Base-by-base conservation (phyloP, 176 grass and related monocot species). In the Avena atlantica region DNA sequence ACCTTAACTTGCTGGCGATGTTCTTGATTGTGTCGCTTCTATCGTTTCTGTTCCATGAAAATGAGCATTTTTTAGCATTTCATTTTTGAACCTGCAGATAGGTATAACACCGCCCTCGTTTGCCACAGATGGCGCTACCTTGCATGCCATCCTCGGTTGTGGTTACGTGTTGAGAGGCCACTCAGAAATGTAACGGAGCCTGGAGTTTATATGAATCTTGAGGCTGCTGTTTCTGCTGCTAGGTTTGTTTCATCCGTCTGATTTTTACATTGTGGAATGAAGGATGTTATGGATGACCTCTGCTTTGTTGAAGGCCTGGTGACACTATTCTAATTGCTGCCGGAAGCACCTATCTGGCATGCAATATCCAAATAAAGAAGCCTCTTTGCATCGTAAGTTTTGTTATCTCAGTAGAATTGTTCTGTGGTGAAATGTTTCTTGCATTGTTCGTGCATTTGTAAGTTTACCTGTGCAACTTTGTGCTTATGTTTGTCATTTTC, bases 41-140 rank as follows among this genome's bases (percentile, higher is more conserved):
- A 15, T 29, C 42, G 34, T 77, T 60, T 81, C 0, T 42, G 15
- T 55, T 53, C 21, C 20, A 84, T 84, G 29, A 48, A 64, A 85
- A 84, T 82, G 77, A 90, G 67, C 78, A 55, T 68, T 84, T 91
- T 95, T 98, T 91, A 96, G 90, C 92, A 98, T 89, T 79, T 90
- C 71, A 45, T 57, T 96, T 79, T 90, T 99, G 69, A 85, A 82
- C 76, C 82, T 93, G 94, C 97, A 99, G 97, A 99, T 94, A 92
- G 97, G 87, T 99, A 99, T 96, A 96, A 94, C 87, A 93, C 94
- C 67, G 94, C 94, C 84, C 97, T 99, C 87, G 97, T 99, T 96
- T 96, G 97, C 93, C 90, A 99, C 85, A 96, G 97, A 94, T 99
- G 97, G 97, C 49, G 61, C 31, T 93, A 90, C 89, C 87, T 99